phyloP scores from a whole-genome alignment of 2,329 filamentous ascomycete species.

The Fusarium sp. region DNA sequence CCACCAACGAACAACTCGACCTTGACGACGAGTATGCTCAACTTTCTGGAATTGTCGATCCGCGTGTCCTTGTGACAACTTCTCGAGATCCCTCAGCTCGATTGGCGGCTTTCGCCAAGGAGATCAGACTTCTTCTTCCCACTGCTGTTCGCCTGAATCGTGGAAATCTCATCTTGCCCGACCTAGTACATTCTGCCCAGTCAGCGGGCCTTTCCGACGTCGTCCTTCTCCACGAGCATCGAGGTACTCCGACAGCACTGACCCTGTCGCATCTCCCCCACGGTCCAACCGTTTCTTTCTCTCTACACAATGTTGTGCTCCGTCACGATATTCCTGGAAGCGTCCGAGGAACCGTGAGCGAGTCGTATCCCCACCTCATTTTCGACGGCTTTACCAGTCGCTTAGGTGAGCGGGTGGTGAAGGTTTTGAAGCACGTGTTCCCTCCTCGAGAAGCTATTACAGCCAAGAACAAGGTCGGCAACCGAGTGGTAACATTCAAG shows the following conservation, averaged over 20 bases:
- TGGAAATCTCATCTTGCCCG: slow-evolving; percentile 88
- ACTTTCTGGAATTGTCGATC: slow-evolving; percentile 91
- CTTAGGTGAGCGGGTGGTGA: slow-evolving; percentile 84
- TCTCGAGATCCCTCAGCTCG: slow-evolving; percentile 88
- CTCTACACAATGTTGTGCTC: slow-evolving; percentile 91
- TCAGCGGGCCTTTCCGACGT: slow-evolving; percentile 86
- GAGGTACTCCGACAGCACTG: slow-evolving; percentile 90
- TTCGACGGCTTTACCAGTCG: slow-evolving; percentile 92
- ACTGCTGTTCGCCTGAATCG: slow-evolving; percentile 91
- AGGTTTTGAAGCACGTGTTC: slow-evolving; percentile 94
- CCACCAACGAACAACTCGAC: slow-evolving; percentile 76
- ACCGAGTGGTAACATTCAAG: slow-evolving; percentile 91
- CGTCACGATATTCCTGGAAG: slow-evolving; percentile 93
- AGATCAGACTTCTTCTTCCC: slow-evolving; percentile 85
- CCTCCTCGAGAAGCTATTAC: slow-evolving; percentile 85
- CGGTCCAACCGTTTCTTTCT: slow-evolving; percentile 84
- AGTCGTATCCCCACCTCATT: slow-evolving; percentile 93
- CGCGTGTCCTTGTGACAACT: slow-evolving; percentile 89
- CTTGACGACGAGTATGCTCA: slow-evolving; percentile 92
- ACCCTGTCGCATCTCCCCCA: slow-evolving; percentile 90
- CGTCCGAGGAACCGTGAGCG: slow-evolving; percentile 87
- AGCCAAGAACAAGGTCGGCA: slow-evolving; percentile 81
- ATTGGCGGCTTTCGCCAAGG: slow-evolving; percentile 91
- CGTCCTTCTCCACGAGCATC: slow-evolving; percentile 89
- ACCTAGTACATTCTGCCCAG: slow-evolving; percentile 85